Base-by-base conservation (phyloP, 2,329 filamentous ascomycete species). In the Bisporella sp. region DNA sequence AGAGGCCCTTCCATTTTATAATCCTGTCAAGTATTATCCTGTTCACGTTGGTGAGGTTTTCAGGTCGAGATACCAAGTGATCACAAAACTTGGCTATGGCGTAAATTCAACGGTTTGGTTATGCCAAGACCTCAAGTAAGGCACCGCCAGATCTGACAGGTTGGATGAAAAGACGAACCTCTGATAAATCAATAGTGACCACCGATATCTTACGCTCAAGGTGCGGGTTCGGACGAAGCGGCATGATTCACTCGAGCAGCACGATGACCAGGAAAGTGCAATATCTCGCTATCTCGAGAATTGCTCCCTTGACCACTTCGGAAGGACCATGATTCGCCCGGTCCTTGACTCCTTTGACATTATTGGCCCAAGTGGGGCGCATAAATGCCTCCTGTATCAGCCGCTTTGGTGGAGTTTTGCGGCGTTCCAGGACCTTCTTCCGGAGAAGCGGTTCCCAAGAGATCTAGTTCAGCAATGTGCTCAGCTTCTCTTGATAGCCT, bases 321-420 rank as follows among this genome's bases (percentile, higher is more conserved):
- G 69, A 8, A 60, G 60, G 9, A 7, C 48, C 11, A 57, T 57
- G 1, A 57, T 72, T 5, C 64, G 69, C 47, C 50, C 54, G 4
- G 55, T 71, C 0, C 61, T 72, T 3, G 69, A 71, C 57, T 65
- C 58, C 4, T 73, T 73, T 52, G 54, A 69, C 5, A 48, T 72
- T 4, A 35, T 48, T 21, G 64, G 69, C 2, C 66, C 67, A 2
- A 62, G 68, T 39, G 68, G 68, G 7, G 49, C 48, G 11, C 69
- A 73, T 44, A 59, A 54, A 41, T 69, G 68, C 48, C 57, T 73
- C 1, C 63, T 71, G 6, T 67, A 72, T 61, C 64, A 62, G 6
- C 72, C 70, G 9, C 62, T 76, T 28, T 71, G 68, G 62, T 70
- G 73, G 46, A 75, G 66, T 59, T 57, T 71, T 0, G 49, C 62